Evolutionary conservation across 2,329 filamentous ascomycete species (phyloP).

Genomic region (Ophiognomonia clavigignenti-juglandacearum): DNA sequence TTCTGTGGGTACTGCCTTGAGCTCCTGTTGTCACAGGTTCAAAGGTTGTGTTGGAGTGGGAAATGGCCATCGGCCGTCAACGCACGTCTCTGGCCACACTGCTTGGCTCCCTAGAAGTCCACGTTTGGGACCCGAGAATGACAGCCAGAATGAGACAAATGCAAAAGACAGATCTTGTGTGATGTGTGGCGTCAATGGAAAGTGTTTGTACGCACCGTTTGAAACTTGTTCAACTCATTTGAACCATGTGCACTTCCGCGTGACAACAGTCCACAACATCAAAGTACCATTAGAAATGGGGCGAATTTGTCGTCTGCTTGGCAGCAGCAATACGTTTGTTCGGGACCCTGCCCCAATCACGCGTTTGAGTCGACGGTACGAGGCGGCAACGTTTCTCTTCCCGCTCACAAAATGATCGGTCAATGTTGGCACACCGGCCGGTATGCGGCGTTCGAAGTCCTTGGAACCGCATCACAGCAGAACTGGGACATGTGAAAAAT

Average conservation of each 20-base stretch:
- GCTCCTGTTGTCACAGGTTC: not conserved
- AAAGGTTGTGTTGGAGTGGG: no score
- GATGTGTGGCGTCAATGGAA: not conserved
- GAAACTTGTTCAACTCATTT: not conserved
- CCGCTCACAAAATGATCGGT: not conserved
- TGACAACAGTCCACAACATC: not conserved
- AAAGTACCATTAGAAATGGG: not conserved
- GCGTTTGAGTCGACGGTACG: not conserved
- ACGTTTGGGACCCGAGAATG: constrained; percentile 5
- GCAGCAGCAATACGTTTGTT: not conserved
- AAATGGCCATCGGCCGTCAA: not conserved
- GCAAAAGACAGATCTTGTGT: constrained; percentile 7
- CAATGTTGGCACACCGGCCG: no score
- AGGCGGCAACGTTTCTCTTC: no score
- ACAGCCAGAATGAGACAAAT: constrained; percentile 15
- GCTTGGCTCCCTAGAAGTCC: not conserved
- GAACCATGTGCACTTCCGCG: not conserved
- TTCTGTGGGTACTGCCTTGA: not conserved
- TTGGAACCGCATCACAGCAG: no score
- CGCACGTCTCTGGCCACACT: not conserved
- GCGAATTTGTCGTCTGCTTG: not conserved
- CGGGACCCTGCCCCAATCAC: not conserved
- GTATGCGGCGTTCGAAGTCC: no score
- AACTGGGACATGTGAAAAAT: no score
- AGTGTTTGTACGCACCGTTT: constrained; percentile 10